Percentiles rank a stretch among this genome's conserved stretches.
Conservation (phyloP, 176 grass and related monocot species). For the Zoysia japonica region DNA sequence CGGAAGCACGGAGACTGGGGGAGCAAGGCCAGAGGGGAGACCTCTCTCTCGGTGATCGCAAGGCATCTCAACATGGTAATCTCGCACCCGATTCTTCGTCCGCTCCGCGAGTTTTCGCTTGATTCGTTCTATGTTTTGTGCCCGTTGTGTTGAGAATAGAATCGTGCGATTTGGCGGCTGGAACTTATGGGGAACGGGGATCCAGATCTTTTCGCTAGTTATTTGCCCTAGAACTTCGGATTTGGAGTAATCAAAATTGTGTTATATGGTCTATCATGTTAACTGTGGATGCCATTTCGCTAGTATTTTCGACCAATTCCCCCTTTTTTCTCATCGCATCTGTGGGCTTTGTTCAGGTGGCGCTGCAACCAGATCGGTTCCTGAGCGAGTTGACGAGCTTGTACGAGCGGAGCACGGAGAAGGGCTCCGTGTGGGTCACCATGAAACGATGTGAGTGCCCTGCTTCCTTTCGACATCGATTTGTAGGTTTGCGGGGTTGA, state of each 20-base stretch:
- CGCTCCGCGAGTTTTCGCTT: not conserved
- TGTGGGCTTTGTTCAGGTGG: constrained; percentile 55
- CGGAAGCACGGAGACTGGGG: not conserved
- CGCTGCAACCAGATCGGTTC: constrained; percentile 83
- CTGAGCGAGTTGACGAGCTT: constrained; percentile 92
- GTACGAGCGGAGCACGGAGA: constrained; percentile 80
- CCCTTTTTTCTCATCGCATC: not conserved
- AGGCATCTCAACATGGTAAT: constrained; percentile 46
- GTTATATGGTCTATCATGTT: too few species aligned
- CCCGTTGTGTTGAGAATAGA: not conserved
- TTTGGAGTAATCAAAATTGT: not conserved
- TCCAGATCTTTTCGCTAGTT: constrained; percentile 9
- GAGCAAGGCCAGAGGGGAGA: not conserved
- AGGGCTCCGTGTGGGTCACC: constrained; percentile 94
- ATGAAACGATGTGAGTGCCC: constrained; percentile 74
- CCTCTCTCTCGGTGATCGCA: constrained; percentile 24
- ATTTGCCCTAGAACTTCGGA: constrained; percentile 4
- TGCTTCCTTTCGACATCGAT: not conserved
- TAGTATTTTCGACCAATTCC: not conserved
- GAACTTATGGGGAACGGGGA: not conserved
- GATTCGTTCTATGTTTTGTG: not conserved
- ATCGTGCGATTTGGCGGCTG: not conserved
- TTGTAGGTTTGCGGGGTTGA: constrained; percentile 16
- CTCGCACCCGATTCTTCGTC: not conserved
- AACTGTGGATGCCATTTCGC: too few species aligned